Evolutionary conservation across 306 rosid species (phyloP), one percentile per base, ranked within the genome.

Genomic region (Oxytropis ochrocephala): DNA sequence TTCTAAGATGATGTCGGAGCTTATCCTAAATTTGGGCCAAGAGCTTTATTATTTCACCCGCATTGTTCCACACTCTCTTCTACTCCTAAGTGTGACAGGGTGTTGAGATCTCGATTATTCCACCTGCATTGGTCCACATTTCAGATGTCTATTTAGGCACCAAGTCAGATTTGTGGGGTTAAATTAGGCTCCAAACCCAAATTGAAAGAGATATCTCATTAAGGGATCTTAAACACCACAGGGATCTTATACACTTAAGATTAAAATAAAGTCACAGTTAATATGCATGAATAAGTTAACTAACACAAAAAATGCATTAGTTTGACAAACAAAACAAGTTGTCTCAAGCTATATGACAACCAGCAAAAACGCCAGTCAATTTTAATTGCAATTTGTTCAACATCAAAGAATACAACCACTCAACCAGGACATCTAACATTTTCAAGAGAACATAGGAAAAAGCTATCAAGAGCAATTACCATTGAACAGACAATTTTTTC

Each of bases 401-500:
- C 33, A 48, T 68, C 46, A 50, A 14, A 76, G 33, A 16, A 17
- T 13, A 36, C 71, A 68, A 53, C 64, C 43, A 39, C n/a, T 27
- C 42, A 69, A 63, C 58, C 38, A 21, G 74, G 30, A 69, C 49
- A 49, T 61, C 41, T 61, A 38, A 62, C 38, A 55, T 50, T 44
- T 36, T 72, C 64, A 46, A 49, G 72, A 69, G 39, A n/a, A 32
- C 5, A 44, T 24, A 44, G 18, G 49, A 44, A 60, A 24, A 66
- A 70, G 74, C 38, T 12, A 59, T 30, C 64, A 61, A 35, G 53
- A 76, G 52, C 69, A 64, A 76, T 65, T 86, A 95, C 99, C 99
- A 82, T 91, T 95, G 29, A 95, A 77, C 68, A 95, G 95, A 51
- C 84, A 80, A 11, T 87, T 81, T 85, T 95, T 73, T 89, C 99